Percentiles rank a stretch among this genome's conserved stretches.
These are phyloP conservation scores for Rhododendron molle DNA, from an alignment of 148 eudicot species.

Conservation along the genomic window DNA sequence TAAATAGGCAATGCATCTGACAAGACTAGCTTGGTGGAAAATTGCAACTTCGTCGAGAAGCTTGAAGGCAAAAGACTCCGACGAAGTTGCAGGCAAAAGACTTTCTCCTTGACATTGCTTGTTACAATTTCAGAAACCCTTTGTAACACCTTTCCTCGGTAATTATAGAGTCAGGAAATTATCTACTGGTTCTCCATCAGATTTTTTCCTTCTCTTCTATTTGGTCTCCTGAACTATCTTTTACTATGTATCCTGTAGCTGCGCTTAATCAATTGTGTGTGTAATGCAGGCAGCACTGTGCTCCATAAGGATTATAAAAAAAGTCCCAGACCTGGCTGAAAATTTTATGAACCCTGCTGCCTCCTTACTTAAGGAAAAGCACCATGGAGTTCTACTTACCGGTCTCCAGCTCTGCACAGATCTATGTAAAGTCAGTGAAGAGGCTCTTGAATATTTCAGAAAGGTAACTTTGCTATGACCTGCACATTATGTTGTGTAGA, in stretches of 20 bases:
- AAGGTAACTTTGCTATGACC: conserved; percentile 47
- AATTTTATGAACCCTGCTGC: conserved; percentile 85
- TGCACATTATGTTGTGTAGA: neutral
- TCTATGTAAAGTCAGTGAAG: conserved; percentile 71
- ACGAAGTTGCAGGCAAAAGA: neutral
- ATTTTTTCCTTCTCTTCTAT: neutral
- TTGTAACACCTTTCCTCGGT: neutral
- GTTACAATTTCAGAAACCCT: neutral
- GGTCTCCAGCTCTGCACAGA: conserved; percentile 91
- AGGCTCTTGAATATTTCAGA: conserved; percentile 91
- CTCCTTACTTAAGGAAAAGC: conserved; percentile 88
- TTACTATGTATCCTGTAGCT: neutral
- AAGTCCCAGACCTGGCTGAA: conserved; percentile 98
- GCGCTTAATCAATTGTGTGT: conserved; percentile 5
- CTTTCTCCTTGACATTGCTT: neutral
- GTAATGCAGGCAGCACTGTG: conserved; percentile 88
- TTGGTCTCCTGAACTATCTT: neutral
- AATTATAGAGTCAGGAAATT: neutral
- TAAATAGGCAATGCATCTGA: neutral
- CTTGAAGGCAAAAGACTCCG: neutral
- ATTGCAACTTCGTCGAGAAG: neutral
- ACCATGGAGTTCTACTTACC: conserved; percentile 91
- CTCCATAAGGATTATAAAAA: conserved; percentile 87
- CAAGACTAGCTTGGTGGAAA: neutral
- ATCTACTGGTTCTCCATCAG: neutral